Evolutionary conservation across 2,329 filamentous ascomycete species (phyloP).

Genomic region (Leptographium radiaticola): DNA sequence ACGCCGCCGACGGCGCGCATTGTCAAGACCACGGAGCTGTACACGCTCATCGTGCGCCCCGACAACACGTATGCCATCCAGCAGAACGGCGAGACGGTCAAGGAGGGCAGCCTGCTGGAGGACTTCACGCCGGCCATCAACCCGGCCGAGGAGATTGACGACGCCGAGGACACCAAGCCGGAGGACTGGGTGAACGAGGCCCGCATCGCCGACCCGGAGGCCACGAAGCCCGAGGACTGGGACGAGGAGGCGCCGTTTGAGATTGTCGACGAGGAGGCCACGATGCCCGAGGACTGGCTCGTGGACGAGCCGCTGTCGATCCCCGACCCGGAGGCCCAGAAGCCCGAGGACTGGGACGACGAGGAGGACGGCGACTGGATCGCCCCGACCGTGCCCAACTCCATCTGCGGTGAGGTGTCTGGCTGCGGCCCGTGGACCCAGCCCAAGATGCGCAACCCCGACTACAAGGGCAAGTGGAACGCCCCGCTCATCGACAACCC

Average conservation of each 20-base stretch:
- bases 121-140: conserved; percentile 92
- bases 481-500: conserved; percentile 93
- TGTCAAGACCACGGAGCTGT: conserved; percentile 83
- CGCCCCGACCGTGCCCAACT: conserved; percentile 79
- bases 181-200: conserved; percentile 91
- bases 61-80: conserved; percentile 92
- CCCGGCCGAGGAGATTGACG: conserved; percentile 87
- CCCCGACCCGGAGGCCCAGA: conserved; percentile 86
- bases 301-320: conserved; percentile 73
- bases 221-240: conserved; percentile 96
- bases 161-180: conserved; percentile 86
- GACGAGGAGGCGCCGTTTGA: conserved; percentile 96
- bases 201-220: conserved; percentile 82
- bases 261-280: conserved; percentile 86
- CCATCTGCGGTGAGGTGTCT: conserved; percentile 86
- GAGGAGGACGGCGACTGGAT: conserved; percentile 99
- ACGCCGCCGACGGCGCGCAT: conserved; percentile 75
- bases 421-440: conserved; percentile 89
- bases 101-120: conserved; percentile 83
- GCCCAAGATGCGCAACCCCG: conserved; percentile 88
- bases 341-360: conserved; percentile 99
- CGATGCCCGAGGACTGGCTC: conserved; percentile 90
- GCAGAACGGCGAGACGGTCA: conserved; percentile 79
- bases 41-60: conserved; percentile 91
- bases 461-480: conserved; percentile 98